Percentiles rank a stretch among this genome's conserved stretches.
Conservation (phyloP, 1,284 basidiomycete species). For the Xerocomus amazonicus region DNA sequence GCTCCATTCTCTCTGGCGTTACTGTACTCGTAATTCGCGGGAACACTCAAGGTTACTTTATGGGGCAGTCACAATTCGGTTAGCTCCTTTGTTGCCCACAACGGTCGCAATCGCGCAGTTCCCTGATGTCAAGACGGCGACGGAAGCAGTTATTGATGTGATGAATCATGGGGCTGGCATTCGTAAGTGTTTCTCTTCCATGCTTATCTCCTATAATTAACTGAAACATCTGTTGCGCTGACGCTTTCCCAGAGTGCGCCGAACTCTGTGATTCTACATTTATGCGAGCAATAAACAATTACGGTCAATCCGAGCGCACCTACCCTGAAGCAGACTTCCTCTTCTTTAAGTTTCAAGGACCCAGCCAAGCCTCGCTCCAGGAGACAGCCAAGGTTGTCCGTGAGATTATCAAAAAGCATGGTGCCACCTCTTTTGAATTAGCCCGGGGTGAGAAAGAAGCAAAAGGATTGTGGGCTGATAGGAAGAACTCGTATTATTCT, state of each 20-base stretch:
- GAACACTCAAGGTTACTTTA: constrained; percentile 2
- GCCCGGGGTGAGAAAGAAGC: constrained; percentile 69
- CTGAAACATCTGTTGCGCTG: neutral
- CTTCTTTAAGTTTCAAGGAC: constrained; percentile 88
- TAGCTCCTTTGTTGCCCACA: constrained; percentile 80
- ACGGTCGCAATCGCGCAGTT: constrained; percentile 69
- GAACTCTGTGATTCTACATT: constrained; percentile 73
- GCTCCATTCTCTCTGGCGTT: neutral
- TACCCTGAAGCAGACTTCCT: constrained; percentile 73
- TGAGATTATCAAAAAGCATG: constrained; percentile 59
- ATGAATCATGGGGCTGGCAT: constrained; percentile 72
- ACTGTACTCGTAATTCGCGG: neutral
- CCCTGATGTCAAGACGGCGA: constrained; percentile 60
- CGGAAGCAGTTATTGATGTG: constrained; percentile 72
- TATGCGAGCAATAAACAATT: constrained; percentile 68
- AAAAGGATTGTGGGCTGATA: constrained; percentile 75
- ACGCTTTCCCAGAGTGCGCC: constrained; percentile 56
- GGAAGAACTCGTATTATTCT: constrained; percentile 81
- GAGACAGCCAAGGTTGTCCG: constrained; percentile 63
- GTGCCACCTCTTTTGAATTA: constrained; percentile 68
- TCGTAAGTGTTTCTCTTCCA: constrained; percentile 41
- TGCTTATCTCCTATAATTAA: neutral
- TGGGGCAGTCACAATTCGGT: constrained; percentile 64
- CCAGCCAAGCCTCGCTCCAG: constrained; percentile 53
- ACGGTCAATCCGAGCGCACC: constrained; percentile 52